Evolutionary conservation across 805 yeast species (phyloP).

Genomic region (Yarrowia deformans): DNA sequence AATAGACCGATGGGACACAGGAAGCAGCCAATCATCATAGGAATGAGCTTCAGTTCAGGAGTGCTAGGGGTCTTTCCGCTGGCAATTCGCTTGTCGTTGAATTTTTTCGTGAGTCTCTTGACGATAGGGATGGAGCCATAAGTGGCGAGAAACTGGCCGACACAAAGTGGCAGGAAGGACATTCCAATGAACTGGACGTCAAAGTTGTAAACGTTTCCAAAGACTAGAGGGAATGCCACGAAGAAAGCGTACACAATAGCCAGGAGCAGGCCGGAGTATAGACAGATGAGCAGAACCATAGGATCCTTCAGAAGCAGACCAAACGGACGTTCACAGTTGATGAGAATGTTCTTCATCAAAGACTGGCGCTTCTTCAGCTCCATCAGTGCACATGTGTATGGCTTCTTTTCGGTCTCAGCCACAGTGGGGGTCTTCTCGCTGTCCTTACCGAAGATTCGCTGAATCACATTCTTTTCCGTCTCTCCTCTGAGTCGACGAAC

Average conservation of each 20-base stretch:
- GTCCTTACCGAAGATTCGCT: constrained; percentile 17
- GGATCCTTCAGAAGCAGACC: constrained; percentile 64
- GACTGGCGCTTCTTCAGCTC: constrained; percentile 18
- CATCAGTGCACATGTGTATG: constrained; percentile 29
- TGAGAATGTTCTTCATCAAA: neutral
- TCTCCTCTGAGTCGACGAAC: constrained; percentile 49
- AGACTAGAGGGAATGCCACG: constrained; percentile 65
- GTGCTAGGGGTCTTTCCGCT: constrained; percentile 59
- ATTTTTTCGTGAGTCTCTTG: constrained; percentile 52
- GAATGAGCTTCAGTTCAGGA: constrained; percentile 64
- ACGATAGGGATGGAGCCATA: constrained; percentile 57
- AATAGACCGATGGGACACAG: constrained; percentile 67
- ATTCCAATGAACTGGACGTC: constrained; percentile 60
- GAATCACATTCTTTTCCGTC: constrained; percentile 5
- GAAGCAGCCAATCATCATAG: constrained; percentile 64
- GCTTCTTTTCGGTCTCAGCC: neutral
- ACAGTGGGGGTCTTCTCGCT: neutral
- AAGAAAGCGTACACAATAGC: constrained; percentile 71
- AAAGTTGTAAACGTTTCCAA: constrained; percentile 58
- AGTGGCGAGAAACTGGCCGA: constrained; percentile 62
- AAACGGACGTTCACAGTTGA: constrained; percentile 64
- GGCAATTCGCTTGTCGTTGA: constrained; percentile 50
- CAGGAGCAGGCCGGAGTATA: constrained; percentile 68
- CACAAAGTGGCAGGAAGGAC: constrained; percentile 64
- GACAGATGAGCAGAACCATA: constrained; percentile 67